These are phyloP conservation scores for Colletotrichum simmondsii DNA, from an alignment of 2,329 filamentous ascomycete species.

Conservation along the genomic window DNA sequence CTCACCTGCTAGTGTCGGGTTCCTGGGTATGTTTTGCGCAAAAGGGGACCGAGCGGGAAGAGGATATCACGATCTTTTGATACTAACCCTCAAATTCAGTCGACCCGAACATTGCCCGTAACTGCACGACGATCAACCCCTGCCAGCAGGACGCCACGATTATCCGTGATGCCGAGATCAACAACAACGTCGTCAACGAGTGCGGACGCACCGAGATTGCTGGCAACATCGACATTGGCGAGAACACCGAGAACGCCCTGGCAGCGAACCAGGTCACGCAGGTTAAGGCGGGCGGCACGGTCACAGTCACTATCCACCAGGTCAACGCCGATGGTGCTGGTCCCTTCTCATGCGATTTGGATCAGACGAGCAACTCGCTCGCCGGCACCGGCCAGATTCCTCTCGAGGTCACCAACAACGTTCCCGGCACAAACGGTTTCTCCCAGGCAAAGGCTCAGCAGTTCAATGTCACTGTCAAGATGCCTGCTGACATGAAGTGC, in stretches of 20 bases:
- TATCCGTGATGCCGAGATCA: conserved; percentile 68
- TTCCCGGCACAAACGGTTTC: conserved; percentile 67
- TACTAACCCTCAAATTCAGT: conserved; percentile 47
- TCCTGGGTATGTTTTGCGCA: conserved; percentile 50
- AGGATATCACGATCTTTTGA: background rate
- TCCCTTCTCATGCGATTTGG: conserved; percentile 65
- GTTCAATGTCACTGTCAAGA: conserved; percentile 66
- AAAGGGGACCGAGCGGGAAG: background rate
- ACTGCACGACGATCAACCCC: conserved; percentile 72
- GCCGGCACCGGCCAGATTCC: conserved; percentile 56
- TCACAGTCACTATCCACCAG: conserved; percentile 63
- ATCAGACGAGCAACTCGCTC: conserved; percentile 56
- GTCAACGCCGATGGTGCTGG: conserved; percentile 65
- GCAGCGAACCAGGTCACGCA: conserved; percentile 58
- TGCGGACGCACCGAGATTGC: conserved; percentile 71
- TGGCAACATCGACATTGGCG: conserved; percentile 71
- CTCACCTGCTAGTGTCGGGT: conserved; percentile 60
- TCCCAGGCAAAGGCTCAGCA: conserved; percentile 65
- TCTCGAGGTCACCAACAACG: conserved; percentile 66
- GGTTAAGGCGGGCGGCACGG: conserved; percentile 55
- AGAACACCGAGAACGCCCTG: conserved; percentile 64
- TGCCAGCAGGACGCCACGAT: conserved; percentile 75
- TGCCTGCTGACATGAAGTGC: conserved; percentile 62
- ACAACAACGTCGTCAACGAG: conserved; percentile 63
- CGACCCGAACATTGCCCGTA: conserved; percentile 65